A percentile compares a stretch with the other conserved stretches of the same genome.
Conservation (phyloP, 164 flowering plant genomes). For the Magnolia changhungtana region DNA sequence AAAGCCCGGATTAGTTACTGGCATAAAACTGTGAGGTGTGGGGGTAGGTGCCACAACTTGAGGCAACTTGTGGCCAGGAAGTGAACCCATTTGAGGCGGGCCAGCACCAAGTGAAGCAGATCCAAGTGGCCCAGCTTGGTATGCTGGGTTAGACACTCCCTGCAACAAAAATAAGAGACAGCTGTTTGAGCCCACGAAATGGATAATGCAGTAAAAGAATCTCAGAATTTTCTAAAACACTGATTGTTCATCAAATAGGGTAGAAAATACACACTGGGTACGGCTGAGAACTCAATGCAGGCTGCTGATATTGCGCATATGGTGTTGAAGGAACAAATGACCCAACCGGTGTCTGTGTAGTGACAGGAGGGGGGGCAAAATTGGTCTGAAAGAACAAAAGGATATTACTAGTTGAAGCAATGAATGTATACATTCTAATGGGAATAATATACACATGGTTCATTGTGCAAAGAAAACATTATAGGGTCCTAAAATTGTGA, state of each 20-base stretch:
- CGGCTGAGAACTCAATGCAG: constrained; percentile 75
- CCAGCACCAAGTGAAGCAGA: constrained; percentile 41
- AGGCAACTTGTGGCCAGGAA: constrained; percentile 49
- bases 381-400: constrained; percentile 34
- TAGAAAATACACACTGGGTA: constrained; percentile 60
- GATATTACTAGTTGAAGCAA: background rate
- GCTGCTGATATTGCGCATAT: constrained; percentile 74
- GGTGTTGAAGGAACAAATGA: constrained; percentile 75
- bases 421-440: background rate
- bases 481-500: background rate
- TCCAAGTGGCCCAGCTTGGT: constrained; percentile 42
- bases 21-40: constrained; percentile 55
- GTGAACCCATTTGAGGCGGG: constrained; percentile 32
- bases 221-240: background rate
- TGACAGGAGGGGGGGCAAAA: constrained; percentile 47
- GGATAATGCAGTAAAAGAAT: background rate
- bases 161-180: constrained; percentile 18
- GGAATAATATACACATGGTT: background rate
- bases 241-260: background rate
- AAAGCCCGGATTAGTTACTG: constrained; percentile 49
- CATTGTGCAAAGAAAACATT: background rate
- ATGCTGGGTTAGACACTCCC: constrained; percentile 47
- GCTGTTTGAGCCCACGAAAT: background rate
- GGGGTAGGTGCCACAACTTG: constrained; percentile 54
- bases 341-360: constrained; percentile 52